A percentile compares a stretch with the other conserved stretches of the same genome.
These are phyloP conservation scores for Cyclanthera cordifolia DNA, from an alignment of 306 rosid species.

Conservation along the genomic window DNA sequence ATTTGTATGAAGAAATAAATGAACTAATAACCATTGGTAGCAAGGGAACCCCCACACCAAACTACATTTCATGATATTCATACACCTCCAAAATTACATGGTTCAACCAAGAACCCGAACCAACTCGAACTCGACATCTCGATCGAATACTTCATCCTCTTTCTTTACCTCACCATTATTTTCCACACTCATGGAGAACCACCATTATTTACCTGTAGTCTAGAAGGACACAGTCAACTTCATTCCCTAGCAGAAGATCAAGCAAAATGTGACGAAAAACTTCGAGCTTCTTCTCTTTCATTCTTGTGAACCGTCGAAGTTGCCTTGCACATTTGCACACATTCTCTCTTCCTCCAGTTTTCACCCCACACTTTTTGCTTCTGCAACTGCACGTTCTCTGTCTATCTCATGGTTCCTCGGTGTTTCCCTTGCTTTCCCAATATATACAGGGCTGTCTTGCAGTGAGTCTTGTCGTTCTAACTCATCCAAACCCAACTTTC, in stretches of 20 bases:
- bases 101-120: background rate
- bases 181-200: conserved; percentile 31
- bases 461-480: conserved; percentile 57
- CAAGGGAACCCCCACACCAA: conserved; percentile 55
- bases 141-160: conserved; percentile 7
- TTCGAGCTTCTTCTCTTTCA: conserved; percentile 20
- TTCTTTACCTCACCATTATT: conserved; percentile 1
- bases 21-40: conserved; percentile 22
- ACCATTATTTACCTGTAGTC: conserved; percentile 20
- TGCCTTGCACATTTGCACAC: conserved; percentile 59
- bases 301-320: conserved; percentile 82
- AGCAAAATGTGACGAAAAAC: background rate
- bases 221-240: conserved; percentile 10
- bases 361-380: conserved; percentile 94
- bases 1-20: conserved; percentile 30
- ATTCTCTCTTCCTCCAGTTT: conserved; percentile 93
- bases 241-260: conserved; percentile 12
- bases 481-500: conserved; percentile 73
- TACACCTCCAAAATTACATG: conserved; percentile 8
- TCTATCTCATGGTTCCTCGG: conserved; percentile 83
- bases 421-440: conserved; percentile 69
- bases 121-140: background rate
- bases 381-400: conserved; percentile 91
- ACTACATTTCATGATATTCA: conserved; percentile 26
- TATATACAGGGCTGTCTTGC: conserved; percentile 67